Conservation (phyloP, 257 asterid genomes). For the Echium plantagineum region DNA sequence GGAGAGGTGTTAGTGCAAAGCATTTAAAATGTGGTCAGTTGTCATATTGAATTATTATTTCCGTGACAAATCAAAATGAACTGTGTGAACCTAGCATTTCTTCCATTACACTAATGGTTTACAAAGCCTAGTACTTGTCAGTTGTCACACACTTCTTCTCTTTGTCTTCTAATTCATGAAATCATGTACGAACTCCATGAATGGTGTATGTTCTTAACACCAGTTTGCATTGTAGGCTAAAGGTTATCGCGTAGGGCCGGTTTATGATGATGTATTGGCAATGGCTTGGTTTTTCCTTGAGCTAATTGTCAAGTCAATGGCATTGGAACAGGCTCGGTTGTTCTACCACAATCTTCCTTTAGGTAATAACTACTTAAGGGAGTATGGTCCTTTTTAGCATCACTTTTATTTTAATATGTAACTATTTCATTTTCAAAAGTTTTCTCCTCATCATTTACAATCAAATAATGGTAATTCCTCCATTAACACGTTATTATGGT, state of each 20-base stretch:
- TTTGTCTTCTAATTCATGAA: slow-evolving; percentile 12
- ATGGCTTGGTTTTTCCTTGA: slow-evolving; percentile 99
- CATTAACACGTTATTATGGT: not conserved
- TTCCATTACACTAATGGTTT: not conserved
- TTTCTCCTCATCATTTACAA: not conserved
- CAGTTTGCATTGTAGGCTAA: slow-evolving; percentile 53
- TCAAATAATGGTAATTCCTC: not conserved
- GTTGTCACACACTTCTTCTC: not conserved
- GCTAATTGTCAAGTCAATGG: slow-evolving; percentile 92
- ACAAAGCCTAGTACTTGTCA: not conserved
- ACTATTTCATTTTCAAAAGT: not conserved
- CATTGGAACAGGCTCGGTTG: slow-evolving; percentile 90
- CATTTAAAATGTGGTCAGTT: not conserved
- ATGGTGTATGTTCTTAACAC: slow-evolving; percentile 1
- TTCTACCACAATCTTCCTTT: slow-evolving; percentile 78
- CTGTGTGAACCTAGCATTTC: not conserved
- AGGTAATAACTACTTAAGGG: slow-evolving; percentile 35
- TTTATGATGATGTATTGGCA: slow-evolving; percentile 97
- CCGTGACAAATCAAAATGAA: not conserved
- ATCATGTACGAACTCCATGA: not conserved
- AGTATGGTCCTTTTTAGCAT: slow-evolving; percentile 1
- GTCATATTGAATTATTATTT: not conserved
- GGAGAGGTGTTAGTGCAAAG: not conserved
- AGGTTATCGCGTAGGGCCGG: slow-evolving; percentile 99
- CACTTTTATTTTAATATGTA: not conserved